Conservation (phyloP, 2,329 filamentous ascomycete genomes). For the Rutstroemia sp. region DNA sequence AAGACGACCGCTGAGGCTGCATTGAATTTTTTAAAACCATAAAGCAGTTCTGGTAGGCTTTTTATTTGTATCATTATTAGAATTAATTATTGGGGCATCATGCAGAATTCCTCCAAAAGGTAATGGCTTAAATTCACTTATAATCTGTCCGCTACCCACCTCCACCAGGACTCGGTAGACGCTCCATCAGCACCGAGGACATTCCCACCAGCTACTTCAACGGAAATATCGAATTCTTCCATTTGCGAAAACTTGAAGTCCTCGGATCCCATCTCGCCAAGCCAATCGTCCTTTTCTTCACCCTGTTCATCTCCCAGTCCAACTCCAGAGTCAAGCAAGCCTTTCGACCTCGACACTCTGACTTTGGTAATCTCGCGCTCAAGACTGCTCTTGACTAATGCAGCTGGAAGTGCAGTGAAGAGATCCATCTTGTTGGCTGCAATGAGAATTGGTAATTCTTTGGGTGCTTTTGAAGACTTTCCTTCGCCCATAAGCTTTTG, state of each 20-base stretch:
- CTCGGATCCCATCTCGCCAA: constrained; percentile 72
- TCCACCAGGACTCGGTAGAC: constrained; percentile 80
- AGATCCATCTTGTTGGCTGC: constrained; percentile 95
- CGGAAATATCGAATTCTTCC: constrained; percentile 71
- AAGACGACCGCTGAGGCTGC: too few species aligned
- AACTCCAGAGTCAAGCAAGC: constrained; percentile 74
- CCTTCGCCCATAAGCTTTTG: constrained; percentile 60
- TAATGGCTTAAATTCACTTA: constrained; percentile 31
- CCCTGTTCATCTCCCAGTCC: constrained; percentile 47
- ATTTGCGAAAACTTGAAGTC: constrained; percentile 76
- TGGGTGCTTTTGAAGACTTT: constrained; percentile 49
- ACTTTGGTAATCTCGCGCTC: constrained; percentile 78
- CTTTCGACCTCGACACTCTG: constrained; percentile 68
- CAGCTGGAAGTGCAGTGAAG: constrained; percentile 81
- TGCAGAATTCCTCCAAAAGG: neutral
- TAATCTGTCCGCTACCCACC: constrained; percentile 75
- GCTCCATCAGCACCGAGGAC: constrained; percentile 53
- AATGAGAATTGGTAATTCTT: constrained; percentile 66
- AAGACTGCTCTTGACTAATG: constrained; percentile 65
- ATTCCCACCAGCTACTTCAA: constrained; percentile 73
- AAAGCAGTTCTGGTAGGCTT: neutral
- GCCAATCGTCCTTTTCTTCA: constrained; percentile 74
- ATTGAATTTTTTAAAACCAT: neutral
- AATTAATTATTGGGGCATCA: neutral
- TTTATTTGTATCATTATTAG: neutral